A percentile compares a stretch with the other conserved stretches of the same genome.
Conservation (phyloP, 108 stramenopile species). For the Nannochloropsis gaditana region DNA sequence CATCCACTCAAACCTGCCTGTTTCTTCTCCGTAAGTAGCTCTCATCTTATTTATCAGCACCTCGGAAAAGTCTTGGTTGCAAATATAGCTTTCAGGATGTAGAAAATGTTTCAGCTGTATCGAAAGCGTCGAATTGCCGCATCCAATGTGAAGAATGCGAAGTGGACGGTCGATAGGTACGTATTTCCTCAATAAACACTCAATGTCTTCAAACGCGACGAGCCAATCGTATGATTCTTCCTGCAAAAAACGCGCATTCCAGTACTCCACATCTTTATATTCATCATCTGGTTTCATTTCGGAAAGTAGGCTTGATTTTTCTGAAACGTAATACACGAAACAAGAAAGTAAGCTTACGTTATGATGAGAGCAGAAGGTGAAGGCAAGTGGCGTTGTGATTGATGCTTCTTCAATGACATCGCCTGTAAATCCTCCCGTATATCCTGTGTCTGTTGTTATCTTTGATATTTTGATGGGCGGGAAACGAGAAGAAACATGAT, state of each 20-base stretch:
- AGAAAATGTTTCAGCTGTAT: not conserved
- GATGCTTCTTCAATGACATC: too few relatives aligned
- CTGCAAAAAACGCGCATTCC: constrained; percentile 2
- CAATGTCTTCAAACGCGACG: constrained; percentile 1
- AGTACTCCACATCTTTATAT: not conserved
- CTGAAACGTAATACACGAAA: too few relatives aligned
- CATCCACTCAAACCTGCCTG: constrained; percentile 12
- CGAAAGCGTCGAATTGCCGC: not conserved
- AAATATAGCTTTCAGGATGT: not conserved
- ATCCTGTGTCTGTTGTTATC: too few relatives aligned
- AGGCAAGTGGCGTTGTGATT: too few relatives aligned
- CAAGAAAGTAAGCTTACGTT: too few relatives aligned
- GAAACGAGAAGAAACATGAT: too few relatives aligned
- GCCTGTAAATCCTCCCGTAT: too few relatives aligned
- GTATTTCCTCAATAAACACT: not conserved
- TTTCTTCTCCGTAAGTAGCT: not conserved
- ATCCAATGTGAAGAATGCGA: not conserved
- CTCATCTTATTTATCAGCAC: not conserved
- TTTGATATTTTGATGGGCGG: too few relatives aligned
- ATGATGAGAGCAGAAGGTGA: too few relatives aligned
- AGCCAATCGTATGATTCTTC: constrained; percentile 15
- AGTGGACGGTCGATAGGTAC: constrained; percentile 7
- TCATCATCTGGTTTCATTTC: constrained; percentile 12
- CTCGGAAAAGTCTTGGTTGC: not conserved
- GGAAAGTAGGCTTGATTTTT: too few relatives aligned